Evolutionary conservation across 2,329 filamentous ascomycete species (phyloP), one percentile per base, ranked within the genome.

Genomic region (Pseudogymnoascus sp.): DNA sequence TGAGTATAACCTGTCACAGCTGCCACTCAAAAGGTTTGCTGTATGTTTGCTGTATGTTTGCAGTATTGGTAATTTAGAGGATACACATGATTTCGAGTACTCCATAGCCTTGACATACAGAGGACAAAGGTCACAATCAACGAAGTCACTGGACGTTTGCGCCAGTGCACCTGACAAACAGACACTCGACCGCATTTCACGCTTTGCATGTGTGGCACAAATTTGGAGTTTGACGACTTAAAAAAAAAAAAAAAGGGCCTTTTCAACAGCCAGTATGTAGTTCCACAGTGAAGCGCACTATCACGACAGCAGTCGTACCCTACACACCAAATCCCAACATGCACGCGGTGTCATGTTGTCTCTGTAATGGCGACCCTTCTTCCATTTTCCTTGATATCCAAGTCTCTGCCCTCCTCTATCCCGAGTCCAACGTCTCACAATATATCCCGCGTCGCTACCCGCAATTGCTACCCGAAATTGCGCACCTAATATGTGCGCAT

Each of bases 211-310:
- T 19, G 25, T 54, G 48, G 48, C 48, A 57, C 51, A 57, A 57
- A 34, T 34, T 34, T 19, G 28, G 51, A 57, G 51, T 34, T 57
- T 34, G 51, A 57, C 51, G 51, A 34, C 51, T 57, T 19, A 31
- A 31, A 1, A 57, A 14, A 57, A 6, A 36, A 28, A 54, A 54
- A 51, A 54, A 31, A 19, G 48, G 51, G 51, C 28, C 48, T 6
- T 36, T 57, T 57, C n/a, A 57, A 19, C 28, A 57, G 16, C 51
- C 28, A 34, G 51, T 57, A 57, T 57, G 51, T 34, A 57, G 51
- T 36, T 34, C 13, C 51, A 57, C 51, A 14, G 28, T 6, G n/a
- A 21, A 36, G 51, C 28, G 28, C 51, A 57, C 25, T 57, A 10
- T 36, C 28, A 14, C n/a, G 28, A 25, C 6, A 10, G 28, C 28